Percentiles rank a stretch among this genome's conserved stretches.
phyloP scores from a whole-genome alignment of 768 basidiomycete genomes.

The Mycena olivaceomarginata region DNA sequence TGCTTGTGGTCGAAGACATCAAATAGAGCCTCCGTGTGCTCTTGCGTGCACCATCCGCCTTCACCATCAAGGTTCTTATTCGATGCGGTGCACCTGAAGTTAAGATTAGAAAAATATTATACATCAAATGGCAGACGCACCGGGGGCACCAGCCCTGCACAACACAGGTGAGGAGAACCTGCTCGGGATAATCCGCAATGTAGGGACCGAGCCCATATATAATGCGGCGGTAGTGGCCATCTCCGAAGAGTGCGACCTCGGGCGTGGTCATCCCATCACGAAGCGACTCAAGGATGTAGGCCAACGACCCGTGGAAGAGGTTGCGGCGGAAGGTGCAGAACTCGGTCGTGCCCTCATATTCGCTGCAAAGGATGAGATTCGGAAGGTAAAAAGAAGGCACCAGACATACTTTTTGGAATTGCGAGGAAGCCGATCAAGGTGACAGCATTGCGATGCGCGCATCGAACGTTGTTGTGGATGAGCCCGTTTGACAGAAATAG shows the following conservation, averaged over 20 bases:
- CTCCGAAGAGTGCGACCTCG: conserved; percentile 48
- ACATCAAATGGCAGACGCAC: conserved; percentile 30
- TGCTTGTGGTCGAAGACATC: conserved; percentile 28
- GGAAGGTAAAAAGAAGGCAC: not conserved
- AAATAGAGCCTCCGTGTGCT: conserved; percentile 41
- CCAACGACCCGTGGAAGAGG: conserved; percentile 55
- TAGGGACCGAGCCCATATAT: conserved; percentile 53
- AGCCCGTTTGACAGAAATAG: conserved; percentile 41
- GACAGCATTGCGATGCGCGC: conserved; percentile 45
- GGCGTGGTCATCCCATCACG: conserved; percentile 52
- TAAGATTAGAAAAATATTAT: not conserved
- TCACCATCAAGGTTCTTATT: conserved; percentile 23
- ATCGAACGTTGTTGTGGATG: conserved; percentile 43
- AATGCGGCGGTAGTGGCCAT: conserved; percentile 46
- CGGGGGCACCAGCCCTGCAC: conserved; percentile 53
- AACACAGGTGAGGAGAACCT: conserved; percentile 51
- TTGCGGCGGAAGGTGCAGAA: conserved; percentile 52
- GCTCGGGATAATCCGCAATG: conserved; percentile 64
- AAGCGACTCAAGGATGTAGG: conserved; percentile 46
- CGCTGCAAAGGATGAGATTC: not conserved
- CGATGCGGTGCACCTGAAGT: conserved; percentile 20
- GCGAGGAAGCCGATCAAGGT: conserved; percentile 42
- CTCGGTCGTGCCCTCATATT: conserved; percentile 7
- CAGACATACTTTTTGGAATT: conserved; percentile 46
- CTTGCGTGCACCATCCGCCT: conserved; percentile 7